These are phyloP conservation scores for Moniliella sp. DNA, from an alignment of 1,284 basidiomycete genomes.

Conservation along the genomic window DNA sequence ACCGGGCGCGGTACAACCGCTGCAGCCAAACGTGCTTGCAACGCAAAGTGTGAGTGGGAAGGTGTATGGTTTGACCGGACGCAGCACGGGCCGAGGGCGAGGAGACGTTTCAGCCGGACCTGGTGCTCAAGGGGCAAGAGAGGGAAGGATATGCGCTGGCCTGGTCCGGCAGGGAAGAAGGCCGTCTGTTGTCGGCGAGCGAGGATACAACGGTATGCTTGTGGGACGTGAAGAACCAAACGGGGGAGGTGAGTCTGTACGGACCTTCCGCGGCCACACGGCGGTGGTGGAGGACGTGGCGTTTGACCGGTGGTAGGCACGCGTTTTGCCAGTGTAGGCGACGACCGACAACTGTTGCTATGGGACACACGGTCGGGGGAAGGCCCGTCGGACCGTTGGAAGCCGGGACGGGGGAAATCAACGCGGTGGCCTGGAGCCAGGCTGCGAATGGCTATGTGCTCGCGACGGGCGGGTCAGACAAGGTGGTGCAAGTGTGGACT, in stretches of 20 bases:
- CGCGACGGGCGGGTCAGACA: conserved; percentile 83
- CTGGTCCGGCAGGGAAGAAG: conserved; percentile 63
- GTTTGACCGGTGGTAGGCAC: conserved; percentile 39
- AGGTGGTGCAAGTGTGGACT: conserved; percentile 74
- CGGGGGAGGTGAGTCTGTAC: conserved; percentile 49
- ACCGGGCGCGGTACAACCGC: conserved; percentile 91
- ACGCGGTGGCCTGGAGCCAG: conserved; percentile 73
- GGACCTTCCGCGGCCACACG: conserved; percentile 2
- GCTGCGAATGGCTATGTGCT: conserved; percentile 61
- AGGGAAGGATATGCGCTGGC: conserved; percentile 89
- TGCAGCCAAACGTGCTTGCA: conserved; percentile 87
- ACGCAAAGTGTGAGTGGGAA: conserved; percentile 78
- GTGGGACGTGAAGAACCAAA: conserved; percentile 82
- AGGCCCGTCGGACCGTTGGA: conserved; percentile 7
- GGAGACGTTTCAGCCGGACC: conserved; percentile 62
- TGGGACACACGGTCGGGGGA: conserved; percentile 3
- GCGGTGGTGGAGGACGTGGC: conserved; percentile 2
- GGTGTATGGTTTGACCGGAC: conserved; percentile 79
- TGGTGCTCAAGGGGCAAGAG: conserved; percentile 65
- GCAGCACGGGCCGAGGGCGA: conserved; percentile 78
- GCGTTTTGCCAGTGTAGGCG: conserved; percentile 84
- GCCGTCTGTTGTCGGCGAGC: conserved; percentile 68
- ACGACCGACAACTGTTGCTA: conserved; percentile 70
- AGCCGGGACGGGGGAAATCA: conserved; percentile 73
- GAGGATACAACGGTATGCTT: conserved; percentile 90